A percentile compares a stretch with the other conserved stretches of the same genome.
Evolutionary conservation across 768 basidiomycete genomes (phyloP).

Genomic region (Podaxis carcinomalis): DNA sequence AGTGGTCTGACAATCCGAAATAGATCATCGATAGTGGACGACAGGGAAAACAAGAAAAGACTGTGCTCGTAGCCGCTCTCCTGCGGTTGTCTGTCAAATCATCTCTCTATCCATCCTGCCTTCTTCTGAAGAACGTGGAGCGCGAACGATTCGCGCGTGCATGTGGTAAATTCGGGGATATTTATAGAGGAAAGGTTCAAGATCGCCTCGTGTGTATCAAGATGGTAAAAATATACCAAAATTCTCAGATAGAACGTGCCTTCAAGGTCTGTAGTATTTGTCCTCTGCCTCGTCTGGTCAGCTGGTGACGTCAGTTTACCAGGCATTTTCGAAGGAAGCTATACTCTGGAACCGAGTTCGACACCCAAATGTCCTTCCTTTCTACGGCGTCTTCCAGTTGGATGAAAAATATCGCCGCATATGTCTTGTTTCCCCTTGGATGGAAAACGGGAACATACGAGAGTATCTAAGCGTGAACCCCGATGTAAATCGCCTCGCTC

Average conservation of each 20-base stretch:
- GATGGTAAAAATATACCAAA: slow-evolving; percentile 15
- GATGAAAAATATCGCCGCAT: slow-evolving; percentile 21
- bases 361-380: slow-evolving; percentile 28
- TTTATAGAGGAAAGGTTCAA: slow-evolving; percentile 14
- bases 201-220: slow-evolving; percentile 16
- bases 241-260: slow-evolving; percentile 11
- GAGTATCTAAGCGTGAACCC: slow-evolving; percentile 19
- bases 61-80: slow-evolving; percentile 1
- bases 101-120: slow-evolving; percentile 4
- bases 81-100: slow-evolving; percentile 5
- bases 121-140: neutral
- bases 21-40: neutral
- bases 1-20: neutral
- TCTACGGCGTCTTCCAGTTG: slow-evolving; percentile 26
- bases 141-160: slow-evolving; percentile 10
- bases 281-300: neutral
- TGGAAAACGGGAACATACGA: slow-evolving; percentile 29
- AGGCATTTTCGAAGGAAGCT: slow-evolving; percentile 24
- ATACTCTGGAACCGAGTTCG: slow-evolving; percentile 22
- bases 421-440: slow-evolving; percentile 31
- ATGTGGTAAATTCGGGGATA: slow-evolving; percentile 18
- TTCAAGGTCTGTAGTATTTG: slow-evolving; percentile 12
- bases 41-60: neutral
- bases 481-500: slow-evolving; percentile 11
- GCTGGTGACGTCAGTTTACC: neutral